Evolutionary conservation across 2,329 filamentous ascomycete species (phyloP).

Genomic region (Clarireedia homoeocarpa): DNA sequence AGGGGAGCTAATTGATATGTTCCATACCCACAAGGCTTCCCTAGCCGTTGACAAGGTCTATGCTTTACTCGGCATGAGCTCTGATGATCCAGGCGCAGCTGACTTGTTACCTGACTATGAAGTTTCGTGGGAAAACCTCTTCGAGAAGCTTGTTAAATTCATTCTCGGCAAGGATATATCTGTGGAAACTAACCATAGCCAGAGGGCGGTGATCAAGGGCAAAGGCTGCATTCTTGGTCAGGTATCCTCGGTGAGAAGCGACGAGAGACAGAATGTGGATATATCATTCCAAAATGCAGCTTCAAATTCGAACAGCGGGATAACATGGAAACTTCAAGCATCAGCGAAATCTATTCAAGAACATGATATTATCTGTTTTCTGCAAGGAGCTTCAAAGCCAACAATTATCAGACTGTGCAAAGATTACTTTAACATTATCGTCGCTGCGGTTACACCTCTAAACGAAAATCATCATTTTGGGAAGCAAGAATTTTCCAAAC

Average conservation of each 20-base stretch:
- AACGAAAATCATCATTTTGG: too few species aligned
- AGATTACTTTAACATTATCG: not conserved
- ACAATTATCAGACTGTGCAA: not conserved
- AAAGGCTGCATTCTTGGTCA: not conserved
- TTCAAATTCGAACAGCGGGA: rapidly evolving
- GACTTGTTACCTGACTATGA: not conserved
- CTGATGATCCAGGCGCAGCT: not conserved
- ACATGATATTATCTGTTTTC: not conserved
- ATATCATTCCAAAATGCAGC: not conserved
- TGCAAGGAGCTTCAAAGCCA: not conserved
- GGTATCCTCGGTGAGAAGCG: rapidly evolving
- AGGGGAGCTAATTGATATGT: not conserved
- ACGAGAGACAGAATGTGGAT: not conserved
- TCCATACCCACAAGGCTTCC: not conserved
- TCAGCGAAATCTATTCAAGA: not conserved
- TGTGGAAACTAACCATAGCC: not conserved
- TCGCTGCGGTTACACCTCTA: not conserved
- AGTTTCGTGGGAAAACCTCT: not conserved
- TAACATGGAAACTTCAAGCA: not conserved
- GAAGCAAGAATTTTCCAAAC: too few species aligned
- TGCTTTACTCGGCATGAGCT: not conserved
- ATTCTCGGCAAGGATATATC: not conserved
- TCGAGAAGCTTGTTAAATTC: not conserved
- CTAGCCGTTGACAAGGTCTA: not conserved
- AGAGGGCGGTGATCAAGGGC: not conserved